Conservation (phyloP, 805 yeast species). For the Candida germanica region DNA sequence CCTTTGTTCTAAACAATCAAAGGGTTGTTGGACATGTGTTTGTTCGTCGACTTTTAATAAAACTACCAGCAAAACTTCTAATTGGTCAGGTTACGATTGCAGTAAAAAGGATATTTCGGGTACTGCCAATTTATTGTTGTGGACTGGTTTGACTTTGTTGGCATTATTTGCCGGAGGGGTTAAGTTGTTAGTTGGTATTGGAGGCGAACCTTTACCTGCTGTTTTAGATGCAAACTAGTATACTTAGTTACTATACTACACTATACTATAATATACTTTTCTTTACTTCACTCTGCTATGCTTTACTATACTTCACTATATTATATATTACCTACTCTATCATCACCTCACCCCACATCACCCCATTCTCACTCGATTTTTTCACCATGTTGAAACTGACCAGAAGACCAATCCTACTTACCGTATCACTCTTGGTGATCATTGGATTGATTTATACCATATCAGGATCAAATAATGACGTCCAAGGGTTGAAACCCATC, state of each 20-base stretch:
- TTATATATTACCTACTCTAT: too few relatives aligned
- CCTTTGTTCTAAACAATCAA: conserved; percentile 33
- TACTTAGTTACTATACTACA: too few relatives aligned
- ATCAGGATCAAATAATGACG: conserved; percentile 17
- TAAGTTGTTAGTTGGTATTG: conserved; percentile 51
- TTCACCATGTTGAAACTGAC: conserved; percentile 17
- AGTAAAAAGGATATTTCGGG: conserved; percentile 64
- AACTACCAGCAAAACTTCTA: conserved; percentile 43
- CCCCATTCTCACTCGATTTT: neutral
- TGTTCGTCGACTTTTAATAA: conserved; percentile 46
- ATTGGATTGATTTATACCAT: conserved; percentile 27
- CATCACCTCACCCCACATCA: too few relatives aligned
- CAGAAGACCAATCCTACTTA: conserved; percentile 26
- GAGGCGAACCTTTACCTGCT: conserved; percentile 65
- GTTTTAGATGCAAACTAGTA: conserved; percentile 65
- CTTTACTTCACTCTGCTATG: too few relatives aligned
- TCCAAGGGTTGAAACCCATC: conserved; percentile 22
- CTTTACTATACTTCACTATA: too few relatives aligned
- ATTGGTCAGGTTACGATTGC: conserved; percentile 60
- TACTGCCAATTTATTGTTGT: conserved; percentile 64
- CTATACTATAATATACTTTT: too few relatives aligned
- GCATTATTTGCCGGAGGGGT: conserved; percentile 50
- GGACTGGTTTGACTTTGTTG: conserved; percentile 55
- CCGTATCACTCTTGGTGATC: conserved; percentile 23
- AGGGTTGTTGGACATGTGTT: conserved; percentile 49